Evolutionary conservation across 2,329 filamentous ascomycete genomes (phyloP).

Genomic region (Penicillium sp.): DNA sequence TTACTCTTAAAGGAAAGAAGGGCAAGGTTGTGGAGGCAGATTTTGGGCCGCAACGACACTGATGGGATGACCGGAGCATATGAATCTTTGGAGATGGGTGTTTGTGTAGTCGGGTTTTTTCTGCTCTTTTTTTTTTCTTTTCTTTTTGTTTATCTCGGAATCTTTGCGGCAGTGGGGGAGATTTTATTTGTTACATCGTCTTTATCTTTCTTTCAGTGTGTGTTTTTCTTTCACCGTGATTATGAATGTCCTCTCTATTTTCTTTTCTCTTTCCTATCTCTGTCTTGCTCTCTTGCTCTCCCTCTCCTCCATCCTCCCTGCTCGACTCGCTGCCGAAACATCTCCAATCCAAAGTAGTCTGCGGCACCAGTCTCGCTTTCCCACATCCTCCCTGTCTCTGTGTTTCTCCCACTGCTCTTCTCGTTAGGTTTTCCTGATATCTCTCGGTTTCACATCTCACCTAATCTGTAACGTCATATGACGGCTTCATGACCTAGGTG

Average conservation of each 20-base stretch:
- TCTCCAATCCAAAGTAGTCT: slow-evolving; percentile 24
- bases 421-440: slow-evolving; percentile 22
- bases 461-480: slow-evolving; percentile 27
- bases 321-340: slow-evolving; percentile 13
- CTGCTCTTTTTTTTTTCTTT: slow-evolving; percentile 13
- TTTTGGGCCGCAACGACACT: slow-evolving; percentile 55
- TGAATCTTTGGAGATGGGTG: slow-evolving; percentile 40
- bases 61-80: slow-evolving; percentile 33
- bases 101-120: slow-evolving; percentile 37
- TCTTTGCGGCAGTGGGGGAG: slow-evolving; percentile 40
- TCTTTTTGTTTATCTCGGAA: slow-evolving; percentile 39
- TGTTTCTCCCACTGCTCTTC: slow-evolving; percentile 12
- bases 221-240: slow-evolving; percentile 15
- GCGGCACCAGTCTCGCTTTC: slow-evolving; percentile 28
- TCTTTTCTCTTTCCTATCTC: slow-evolving; percentile 15
- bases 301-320: slow-evolving; percentile 8
- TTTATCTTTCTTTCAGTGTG: slow-evolving; percentile 18
- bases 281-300: slow-evolving; percentile 8
- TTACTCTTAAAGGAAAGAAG: slow-evolving; percentile 84
- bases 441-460: slow-evolving; percentile 29
- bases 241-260: slow-evolving; percentile 23
- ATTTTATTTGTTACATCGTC: slow-evolving; percentile 19
- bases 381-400: slow-evolving; percentile 1
- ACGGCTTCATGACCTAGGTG: slow-evolving; percentile 22
- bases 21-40: slow-evolving; percentile 69